Conservation (phyloP, 1,284 basidiomycete species). For the Phellopilus nigrolimitatus region DNA sequence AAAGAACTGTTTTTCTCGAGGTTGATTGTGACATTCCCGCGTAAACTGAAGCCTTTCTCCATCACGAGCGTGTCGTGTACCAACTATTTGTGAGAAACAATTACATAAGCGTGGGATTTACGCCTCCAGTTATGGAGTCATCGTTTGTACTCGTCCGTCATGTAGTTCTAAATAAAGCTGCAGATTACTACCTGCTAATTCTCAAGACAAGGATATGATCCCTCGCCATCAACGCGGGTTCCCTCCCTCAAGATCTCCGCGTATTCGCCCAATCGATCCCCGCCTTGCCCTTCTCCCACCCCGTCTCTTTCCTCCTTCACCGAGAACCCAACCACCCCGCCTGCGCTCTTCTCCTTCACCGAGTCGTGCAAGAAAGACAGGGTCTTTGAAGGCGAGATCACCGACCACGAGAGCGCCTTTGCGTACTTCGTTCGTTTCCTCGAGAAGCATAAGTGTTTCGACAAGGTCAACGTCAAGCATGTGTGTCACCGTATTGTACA, state of each 20-base stretch:
- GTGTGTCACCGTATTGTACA: constrained; percentile 79
- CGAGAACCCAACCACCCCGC: constrained; percentile 53
- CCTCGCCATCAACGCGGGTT: constrained; percentile 66
- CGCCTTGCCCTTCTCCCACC: constrained; percentile 25
- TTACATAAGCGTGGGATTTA: too few species aligned
- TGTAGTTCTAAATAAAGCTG: too few species aligned
- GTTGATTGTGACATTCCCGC: too few species aligned
- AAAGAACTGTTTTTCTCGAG: too few species aligned
- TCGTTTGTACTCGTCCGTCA: too few species aligned
- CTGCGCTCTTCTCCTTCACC: constrained; percentile 45
- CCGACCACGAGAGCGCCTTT: constrained; percentile 62
- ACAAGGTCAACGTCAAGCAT: constrained; percentile 42
- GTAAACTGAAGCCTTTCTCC: too few species aligned
- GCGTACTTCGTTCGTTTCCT: constrained; percentile 55
- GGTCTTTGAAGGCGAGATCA: constrained; percentile 35
- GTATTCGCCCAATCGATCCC: constrained; percentile 34
- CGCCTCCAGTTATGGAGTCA: too few species aligned
- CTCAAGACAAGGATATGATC: too few species aligned
- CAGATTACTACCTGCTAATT: too few species aligned
- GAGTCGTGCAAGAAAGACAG: constrained; percentile 34
- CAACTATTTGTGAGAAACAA: too few species aligned
- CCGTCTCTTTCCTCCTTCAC: constrained; percentile 44
- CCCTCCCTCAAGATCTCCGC: constrained; percentile 75
- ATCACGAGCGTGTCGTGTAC: too few species aligned
- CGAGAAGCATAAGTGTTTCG: constrained; percentile 38